These are phyloP conservation scores for Allomyces javanicus DNA, from an alignment of 192 early-diverging fungal genomes.

Conservation along the genomic window DNA sequence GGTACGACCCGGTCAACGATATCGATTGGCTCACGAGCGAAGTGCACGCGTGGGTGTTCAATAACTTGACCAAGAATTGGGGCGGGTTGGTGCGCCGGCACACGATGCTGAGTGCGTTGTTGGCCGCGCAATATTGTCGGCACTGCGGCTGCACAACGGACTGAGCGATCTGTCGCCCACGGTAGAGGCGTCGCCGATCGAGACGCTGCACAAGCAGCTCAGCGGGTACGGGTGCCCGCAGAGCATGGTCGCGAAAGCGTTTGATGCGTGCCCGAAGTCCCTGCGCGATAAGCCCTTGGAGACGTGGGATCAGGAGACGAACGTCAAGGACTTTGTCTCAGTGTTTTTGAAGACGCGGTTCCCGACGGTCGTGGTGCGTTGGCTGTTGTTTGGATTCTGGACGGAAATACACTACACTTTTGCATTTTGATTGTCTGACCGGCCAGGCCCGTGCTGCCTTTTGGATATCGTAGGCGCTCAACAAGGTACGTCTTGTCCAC, in stretches of 20 bases:
- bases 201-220: constrained; percentile 21
- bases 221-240: constrained; percentile 19
- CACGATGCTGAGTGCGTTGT: background rate
- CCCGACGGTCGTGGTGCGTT: constrained; percentile 48
- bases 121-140: too few species aligned
- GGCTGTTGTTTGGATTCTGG: too few species aligned
- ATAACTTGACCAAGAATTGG: constrained; percentile 54
- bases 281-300: constrained; percentile 33
- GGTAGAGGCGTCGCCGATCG: constrained; percentile 14
- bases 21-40: constrained; percentile 60
- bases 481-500: constrained; percentile 21
- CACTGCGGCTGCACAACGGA: too few species aligned
- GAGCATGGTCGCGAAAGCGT: constrained; percentile 11
- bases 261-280: constrained; percentile 21
- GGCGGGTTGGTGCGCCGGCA: constrained; percentile 43
- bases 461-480: constrained; percentile 27
- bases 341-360: constrained; percentile 57
- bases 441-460: too few species aligned
- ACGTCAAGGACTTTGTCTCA: constrained; percentile 30
- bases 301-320: constrained; percentile 39
- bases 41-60: constrained; percentile 54
- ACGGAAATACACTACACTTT: too few species aligned
- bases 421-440: too few species aligned
- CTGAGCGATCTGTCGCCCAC: constrained; percentile 12
- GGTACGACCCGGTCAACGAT: constrained; percentile 67